phyloP scores from a whole-genome alignment of 73 alveolate species.

The Paramecium pentaurelia region DNA sequence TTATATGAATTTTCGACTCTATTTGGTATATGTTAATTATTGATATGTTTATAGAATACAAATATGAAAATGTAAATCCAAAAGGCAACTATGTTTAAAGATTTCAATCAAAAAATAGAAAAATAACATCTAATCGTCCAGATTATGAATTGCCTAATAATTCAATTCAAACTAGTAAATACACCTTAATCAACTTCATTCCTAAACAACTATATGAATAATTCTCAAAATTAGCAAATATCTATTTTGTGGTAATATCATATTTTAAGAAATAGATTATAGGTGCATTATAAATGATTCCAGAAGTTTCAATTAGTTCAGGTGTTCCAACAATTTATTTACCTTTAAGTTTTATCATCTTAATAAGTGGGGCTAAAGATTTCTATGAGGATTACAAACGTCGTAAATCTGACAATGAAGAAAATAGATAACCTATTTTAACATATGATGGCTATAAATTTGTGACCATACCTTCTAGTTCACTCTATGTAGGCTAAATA shows the following conservation, averaged over 20 bases:
- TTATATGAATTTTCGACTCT: neutral
- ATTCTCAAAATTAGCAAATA: slow-evolving; percentile 86
- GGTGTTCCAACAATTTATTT: slow-evolving; percentile 84
- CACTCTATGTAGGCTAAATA: slow-evolving; percentile 75
- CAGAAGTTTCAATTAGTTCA: slow-evolving; percentile 82
- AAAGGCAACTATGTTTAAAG: neutral
- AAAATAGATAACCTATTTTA: slow-evolving; percentile 67
- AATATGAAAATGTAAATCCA: slow-evolving; percentile 28
- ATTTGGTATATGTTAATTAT: neutral
- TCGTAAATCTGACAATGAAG: slow-evolving; percentile 87
- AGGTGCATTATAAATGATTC: slow-evolving; percentile 64
- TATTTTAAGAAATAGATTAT: neutral
- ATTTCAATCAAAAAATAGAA: slow-evolving; percentile 45
- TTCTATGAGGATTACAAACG: slow-evolving; percentile 94
- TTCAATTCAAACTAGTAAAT: slow-evolving; percentile 70
- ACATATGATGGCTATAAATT: slow-evolving; percentile 61
- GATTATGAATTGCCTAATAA: slow-evolving; percentile 59
- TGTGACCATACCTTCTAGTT: slow-evolving; percentile 65
- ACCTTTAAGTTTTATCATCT: slow-evolving; percentile 85
- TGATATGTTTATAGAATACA: neutral
- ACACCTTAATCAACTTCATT: slow-evolving; percentile 64
- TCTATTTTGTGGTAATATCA: slow-evolving; percentile 75
- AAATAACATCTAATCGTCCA: slow-evolving; percentile 49
- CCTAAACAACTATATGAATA: slow-evolving; percentile 87
- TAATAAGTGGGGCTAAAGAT: slow-evolving; percentile 88